Evolutionary conservation across 345 rosid species (phyloP).

Genomic region (Heritiera littoralis): DNA sequence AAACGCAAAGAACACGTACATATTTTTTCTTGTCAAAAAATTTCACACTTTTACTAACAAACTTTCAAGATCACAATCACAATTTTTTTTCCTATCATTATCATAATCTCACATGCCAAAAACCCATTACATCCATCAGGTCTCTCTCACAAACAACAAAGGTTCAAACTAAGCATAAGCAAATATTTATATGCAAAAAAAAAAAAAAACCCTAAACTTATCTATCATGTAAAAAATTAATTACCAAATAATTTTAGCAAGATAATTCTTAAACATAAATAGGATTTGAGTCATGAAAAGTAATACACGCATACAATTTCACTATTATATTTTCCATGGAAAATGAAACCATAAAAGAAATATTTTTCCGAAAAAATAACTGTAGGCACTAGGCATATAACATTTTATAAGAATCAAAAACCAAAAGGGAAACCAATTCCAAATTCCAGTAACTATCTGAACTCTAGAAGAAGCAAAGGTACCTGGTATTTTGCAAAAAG

Average conservation of each 20-base stretch:
- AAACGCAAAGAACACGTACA: background rate
- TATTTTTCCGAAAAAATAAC: background rate
- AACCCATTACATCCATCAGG: background rate
- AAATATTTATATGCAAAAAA: background rate
- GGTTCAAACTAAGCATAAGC: background rate
- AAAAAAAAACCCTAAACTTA: background rate
- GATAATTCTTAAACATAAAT: background rate
- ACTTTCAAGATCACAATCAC: background rate
- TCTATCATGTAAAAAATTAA: background rate
- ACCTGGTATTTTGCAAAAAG: slow-evolving; percentile 15
- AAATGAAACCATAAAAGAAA: background rate
- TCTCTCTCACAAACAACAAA: background rate
- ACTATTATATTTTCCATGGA: background rate
- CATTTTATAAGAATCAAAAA: background rate
- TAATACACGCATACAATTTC: background rate
- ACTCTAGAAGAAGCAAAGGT: background rate
- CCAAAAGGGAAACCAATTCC: background rate
- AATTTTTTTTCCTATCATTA: background rate
- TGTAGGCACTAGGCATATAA: background rate
- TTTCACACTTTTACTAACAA: background rate
- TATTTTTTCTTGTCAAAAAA: background rate
- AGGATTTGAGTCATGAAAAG: background rate
- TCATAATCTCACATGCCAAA: background rate
- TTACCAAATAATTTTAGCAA: background rate
- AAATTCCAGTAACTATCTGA: background rate